A percentile compares a stretch with the other conserved stretches of the same genome.
phyloP scores from a whole-genome alignment of 768 basidiomycete species.

The Termitomyces sp. region DNA sequence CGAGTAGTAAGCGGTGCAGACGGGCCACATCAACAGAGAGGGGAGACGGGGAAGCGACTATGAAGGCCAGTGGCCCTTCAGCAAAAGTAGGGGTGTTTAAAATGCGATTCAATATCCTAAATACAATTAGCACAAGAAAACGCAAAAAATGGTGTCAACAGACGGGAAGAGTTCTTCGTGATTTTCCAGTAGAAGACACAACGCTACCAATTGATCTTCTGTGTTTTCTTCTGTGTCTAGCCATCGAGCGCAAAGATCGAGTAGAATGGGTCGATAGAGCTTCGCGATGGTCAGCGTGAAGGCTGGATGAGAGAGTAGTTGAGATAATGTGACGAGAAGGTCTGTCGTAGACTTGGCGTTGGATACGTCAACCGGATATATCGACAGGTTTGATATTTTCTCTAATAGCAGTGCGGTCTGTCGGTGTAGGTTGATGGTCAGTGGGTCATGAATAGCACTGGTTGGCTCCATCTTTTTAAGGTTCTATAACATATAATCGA shows the following conservation, averaged over 20 bases:
- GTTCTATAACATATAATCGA: constrained; percentile 5
- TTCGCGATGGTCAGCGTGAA: constrained; percentile 59
- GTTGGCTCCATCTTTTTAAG: constrained; percentile 10
- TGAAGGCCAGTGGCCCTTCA: constrained; percentile 50
- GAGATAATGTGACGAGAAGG: constrained; percentile 52
- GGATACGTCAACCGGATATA: constrained; percentile 31
- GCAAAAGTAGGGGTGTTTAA: constrained; percentile 35
- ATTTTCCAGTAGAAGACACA: constrained; percentile 60
- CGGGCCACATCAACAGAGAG: constrained; percentile 33
- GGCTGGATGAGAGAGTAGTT: constrained; percentile 52
- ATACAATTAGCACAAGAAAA: constrained; percentile 8
- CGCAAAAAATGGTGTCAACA: constrained; percentile 18
- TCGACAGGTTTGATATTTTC: constrained; percentile 35
- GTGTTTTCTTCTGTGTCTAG: constrained; percentile 45
- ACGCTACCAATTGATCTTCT: constrained; percentile 49
- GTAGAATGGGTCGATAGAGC: constrained; percentile 68
- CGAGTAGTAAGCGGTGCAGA: constrained; percentile 68
- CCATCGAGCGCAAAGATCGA: constrained; percentile 84
- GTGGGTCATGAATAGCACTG: constrained; percentile 46
- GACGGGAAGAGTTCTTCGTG: constrained; percentile 73
- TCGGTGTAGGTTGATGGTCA: constrained; percentile 49
- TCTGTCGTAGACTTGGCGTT: constrained; percentile 32
- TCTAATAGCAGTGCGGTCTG: constrained; percentile 46
- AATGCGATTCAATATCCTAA: constrained; percentile 53
- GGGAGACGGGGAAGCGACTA: constrained; percentile 26